Conservation (phyloP, 495 filamentous ascomycete species). For the Pseudotulostoma volvatum region DNA sequence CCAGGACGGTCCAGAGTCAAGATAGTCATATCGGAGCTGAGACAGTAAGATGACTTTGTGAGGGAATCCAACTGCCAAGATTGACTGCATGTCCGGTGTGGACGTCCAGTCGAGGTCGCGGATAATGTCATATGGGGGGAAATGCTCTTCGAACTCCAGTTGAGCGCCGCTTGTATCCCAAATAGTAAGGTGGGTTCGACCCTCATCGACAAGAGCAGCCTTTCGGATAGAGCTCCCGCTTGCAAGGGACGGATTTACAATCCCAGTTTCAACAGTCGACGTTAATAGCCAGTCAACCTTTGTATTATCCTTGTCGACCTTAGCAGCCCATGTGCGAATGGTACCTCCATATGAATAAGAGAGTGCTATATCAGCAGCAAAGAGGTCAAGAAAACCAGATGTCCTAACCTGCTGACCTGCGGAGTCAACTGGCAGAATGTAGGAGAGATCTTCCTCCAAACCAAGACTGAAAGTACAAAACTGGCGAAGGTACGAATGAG, state of each 20-base stretch:
- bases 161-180: conserved; percentile 77
- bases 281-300: conserved; percentile 72
- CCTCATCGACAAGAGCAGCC: conserved; percentile 62
- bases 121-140: conserved; percentile 56
- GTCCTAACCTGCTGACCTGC: conserved; percentile 55
- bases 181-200: conserved; percentile 65
- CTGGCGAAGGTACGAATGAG: conserved; percentile 32
- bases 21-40: conserved; percentile 87
- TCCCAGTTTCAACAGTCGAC: conserved; percentile 65
- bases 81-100: conserved; percentile 78
- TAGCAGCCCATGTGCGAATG: conserved; percentile 74
- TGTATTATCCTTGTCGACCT: conserved; percentile 38
- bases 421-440: conserved; percentile 80
- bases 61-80: conserved; percentile 81
- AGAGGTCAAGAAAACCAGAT: conserved; percentile 75
- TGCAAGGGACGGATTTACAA: conserved; percentile 55
- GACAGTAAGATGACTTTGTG: conserved; percentile 71
- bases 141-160: conserved; percentile 65
- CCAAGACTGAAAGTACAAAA: conserved; percentile 61
- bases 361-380: conserved; percentile 75
- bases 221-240: conserved; percentile 81
- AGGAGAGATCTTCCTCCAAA: conserved; percentile 55
- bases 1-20: conserved; percentile 84
- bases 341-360: conserved; percentile 66
- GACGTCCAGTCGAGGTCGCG: conserved; percentile 89